Percentiles rank a stretch among this genome's conserved stretches.
Evolutionary conservation across 1,284 basidiomycete species (phyloP).

Genomic region (Afroboletus lepidellus): DNA sequence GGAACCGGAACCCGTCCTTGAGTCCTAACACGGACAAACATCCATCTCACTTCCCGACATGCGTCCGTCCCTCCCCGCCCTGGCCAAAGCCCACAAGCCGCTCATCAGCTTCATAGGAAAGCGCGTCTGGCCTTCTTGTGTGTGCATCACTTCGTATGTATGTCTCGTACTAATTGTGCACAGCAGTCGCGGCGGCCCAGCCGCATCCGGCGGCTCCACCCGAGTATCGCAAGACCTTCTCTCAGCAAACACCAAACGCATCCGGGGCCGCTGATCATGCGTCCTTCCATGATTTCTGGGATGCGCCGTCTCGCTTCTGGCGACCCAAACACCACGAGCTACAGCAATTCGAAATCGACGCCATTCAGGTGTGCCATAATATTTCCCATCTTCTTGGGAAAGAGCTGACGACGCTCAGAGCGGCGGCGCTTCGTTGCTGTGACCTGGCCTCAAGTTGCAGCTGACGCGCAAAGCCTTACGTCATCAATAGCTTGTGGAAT

Average conservation of each 20-base stretch:
- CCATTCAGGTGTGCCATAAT: slow-evolving; percentile 63
- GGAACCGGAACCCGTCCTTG: slow-evolving; percentile 13
- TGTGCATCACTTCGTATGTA: slow-evolving; percentile 19
- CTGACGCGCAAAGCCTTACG: not conserved
- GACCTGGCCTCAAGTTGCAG: no score
- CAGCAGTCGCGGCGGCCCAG: slow-evolving; percentile 60
- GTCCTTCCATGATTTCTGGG: slow-evolving; percentile 71
- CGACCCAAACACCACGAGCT: slow-evolving; percentile 53
- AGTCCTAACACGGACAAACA: slow-evolving; percentile 28
- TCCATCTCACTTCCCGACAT: slow-evolving; percentile 9
- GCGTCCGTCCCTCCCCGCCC: slow-evolving; percentile 15
- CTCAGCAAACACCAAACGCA: slow-evolving; percentile 46
- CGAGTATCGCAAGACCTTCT: slow-evolving; percentile 65
- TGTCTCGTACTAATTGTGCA: slow-evolving; percentile 3
- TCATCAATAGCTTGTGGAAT: slow-evolving; percentile 6
- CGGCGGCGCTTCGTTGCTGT: slow-evolving; percentile 65
- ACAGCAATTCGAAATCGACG: slow-evolving; percentile 73
- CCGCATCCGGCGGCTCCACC: slow-evolving; percentile 76
- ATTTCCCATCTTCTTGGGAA: not conserved
- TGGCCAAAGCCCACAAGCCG: slow-evolving; percentile 51
- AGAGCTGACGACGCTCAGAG: slow-evolving; percentile 45
- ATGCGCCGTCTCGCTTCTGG: slow-evolving; percentile 75
- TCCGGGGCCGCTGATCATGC: slow-evolving; percentile 17
- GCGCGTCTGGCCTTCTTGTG: slow-evolving; percentile 59
- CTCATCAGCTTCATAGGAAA: slow-evolving; percentile 82